These are phyloP conservation scores for Parascedosporium putredinis DNA, from an alignment of 2,329 filamentous ascomycete genomes.

Conservation along the genomic window DNA sequence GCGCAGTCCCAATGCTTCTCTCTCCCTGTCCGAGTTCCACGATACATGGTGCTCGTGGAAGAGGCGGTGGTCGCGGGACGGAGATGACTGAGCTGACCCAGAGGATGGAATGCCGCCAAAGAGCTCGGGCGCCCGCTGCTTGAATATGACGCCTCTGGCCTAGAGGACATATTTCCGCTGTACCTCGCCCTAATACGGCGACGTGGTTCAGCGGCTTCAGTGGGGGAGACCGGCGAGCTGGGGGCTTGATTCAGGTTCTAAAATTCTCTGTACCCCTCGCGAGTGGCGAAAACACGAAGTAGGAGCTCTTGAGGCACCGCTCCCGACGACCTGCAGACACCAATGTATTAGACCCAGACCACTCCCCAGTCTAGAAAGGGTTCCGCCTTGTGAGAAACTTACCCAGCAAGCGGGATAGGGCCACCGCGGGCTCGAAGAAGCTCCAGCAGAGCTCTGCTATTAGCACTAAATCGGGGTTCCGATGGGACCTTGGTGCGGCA, in stretches of 20 bases:
- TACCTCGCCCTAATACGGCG: conserved; percentile 8
- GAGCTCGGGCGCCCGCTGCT: not conserved
- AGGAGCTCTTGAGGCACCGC: conserved; percentile 2
- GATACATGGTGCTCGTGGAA: not conserved
- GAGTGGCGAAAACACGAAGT: not conserved
- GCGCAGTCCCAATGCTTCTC: not conserved
- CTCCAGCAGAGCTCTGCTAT: conserved; percentile 6
- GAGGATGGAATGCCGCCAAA: conserved; percentile 4
- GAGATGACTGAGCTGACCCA: not conserved
- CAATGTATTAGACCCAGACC: too few relatives aligned
- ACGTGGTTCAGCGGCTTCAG: conserved; percentile 2
- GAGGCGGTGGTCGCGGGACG: not conserved
- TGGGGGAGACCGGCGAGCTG: conserved; percentile 5
- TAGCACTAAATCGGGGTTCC: conserved; percentile 20
- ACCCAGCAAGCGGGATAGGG: not conserved
- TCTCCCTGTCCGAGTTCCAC: not conserved
- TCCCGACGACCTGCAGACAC: not conserved
- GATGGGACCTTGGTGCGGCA: conserved; percentile 52
- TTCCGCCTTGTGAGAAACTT: not conserved
- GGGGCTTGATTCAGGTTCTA: not conserved
- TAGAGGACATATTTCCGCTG: conserved; percentile 3
- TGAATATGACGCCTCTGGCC: not conserved
- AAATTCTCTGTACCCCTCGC: not conserved
- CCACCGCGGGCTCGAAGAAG: conserved; percentile 3
- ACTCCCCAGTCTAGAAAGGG: too few relatives aligned